Percentiles rank a stretch among this genome's conserved stretches.
Evolutionary conservation across 2,329 filamentous ascomycete genomes (phyloP).

Genomic region (Fusarium luffae): DNA sequence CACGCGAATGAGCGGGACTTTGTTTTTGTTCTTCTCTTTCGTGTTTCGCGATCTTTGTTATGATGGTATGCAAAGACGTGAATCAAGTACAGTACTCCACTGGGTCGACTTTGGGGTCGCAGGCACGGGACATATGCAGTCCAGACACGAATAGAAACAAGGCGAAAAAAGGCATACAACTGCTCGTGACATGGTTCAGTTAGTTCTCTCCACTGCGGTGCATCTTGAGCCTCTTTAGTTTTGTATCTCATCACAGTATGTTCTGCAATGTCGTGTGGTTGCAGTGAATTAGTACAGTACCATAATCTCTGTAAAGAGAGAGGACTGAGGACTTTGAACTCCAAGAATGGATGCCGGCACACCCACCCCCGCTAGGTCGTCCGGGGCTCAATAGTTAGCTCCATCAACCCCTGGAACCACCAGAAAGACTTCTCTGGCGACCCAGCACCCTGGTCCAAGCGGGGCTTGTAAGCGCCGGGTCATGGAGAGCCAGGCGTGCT

Average conservation of each 20-base stretch:
- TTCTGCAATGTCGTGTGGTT: neutral
- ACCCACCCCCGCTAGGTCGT: conserved; percentile 4
- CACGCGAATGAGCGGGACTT: neutral
- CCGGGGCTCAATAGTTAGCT: neutral
- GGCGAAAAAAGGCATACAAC: conserved; percentile 7
- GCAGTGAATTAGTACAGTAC: neutral
- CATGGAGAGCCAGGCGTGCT: conserved; percentile 21
- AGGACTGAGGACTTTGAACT: neutral
- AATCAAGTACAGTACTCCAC: conserved; percentile 36
- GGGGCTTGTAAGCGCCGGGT: conserved; percentile 51
- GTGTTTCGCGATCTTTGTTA: conserved; percentile 14
- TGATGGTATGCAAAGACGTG: conserved; percentile 28
- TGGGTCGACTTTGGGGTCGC: conserved; percentile 40
- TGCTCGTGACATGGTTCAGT: neutral
- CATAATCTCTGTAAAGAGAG: neutral
- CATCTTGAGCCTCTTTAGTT: neutral
- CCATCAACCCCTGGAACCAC: conserved; percentile 12
- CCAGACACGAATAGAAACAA: conserved; percentile 20
- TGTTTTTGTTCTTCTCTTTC: conserved; percentile 13
- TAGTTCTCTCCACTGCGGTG: conserved; percentile 3
- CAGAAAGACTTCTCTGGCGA: conserved; percentile 31
- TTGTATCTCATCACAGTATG: neutral
- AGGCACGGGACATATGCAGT: conserved; percentile 31
- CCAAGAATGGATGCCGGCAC: conserved; percentile 26
- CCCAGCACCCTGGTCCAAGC: conserved; percentile 46